Base-by-base conservation (phyloP, 352 stramenopile species). In the Phytophthora ramorum region DNA sequence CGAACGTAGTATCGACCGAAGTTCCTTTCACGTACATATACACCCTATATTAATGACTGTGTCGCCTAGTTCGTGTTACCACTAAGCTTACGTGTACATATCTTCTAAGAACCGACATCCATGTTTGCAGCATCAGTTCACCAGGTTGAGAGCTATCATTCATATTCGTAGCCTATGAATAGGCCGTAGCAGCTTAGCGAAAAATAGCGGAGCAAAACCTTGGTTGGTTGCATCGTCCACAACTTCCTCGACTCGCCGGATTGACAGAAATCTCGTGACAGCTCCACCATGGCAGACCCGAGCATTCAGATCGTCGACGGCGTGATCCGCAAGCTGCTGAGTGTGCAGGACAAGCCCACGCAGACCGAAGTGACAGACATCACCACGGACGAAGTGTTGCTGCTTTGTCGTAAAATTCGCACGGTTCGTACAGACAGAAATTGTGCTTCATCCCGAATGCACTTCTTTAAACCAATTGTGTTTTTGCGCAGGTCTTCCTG, bases 291-390 rank as follows among this genome's bases (percentile, higher is more conserved):
- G 66, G 76, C 72, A 43, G 85, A 91, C 54, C 70, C 81, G 45
- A 87, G 78, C 50, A 59, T 84, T 45, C 53, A 76, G 7, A 71
- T 86, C 44, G 73, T 95, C 24, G 87, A 95, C 63, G 81, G 63
- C 32, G 56, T 95, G 46, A 92, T 95, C 66, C 75, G 80, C 46
- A 91, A 92, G 57, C 74, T 95, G 14, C 76, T 95, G 7, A 73
- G 50, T 17, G 85, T 92, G 32, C 84, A 90, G 60, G 84, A 93
- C 55, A 92, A 92, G 32, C 80, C 84, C 6, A 71, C 79, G 30
- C 84, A 93, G 67, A 93, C 82, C 24, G 84, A 93, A 59, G 84
- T 93, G 46, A 92, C 79, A 2, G 84, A 93, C 62, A 69, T 95
- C 54, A 92, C 85, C 14, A 87, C 76, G 16, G 87, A 93, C 40